Base-by-base conservation (phyloP, 179 eudicot genomes). In the Camellia oleifera region DNA sequence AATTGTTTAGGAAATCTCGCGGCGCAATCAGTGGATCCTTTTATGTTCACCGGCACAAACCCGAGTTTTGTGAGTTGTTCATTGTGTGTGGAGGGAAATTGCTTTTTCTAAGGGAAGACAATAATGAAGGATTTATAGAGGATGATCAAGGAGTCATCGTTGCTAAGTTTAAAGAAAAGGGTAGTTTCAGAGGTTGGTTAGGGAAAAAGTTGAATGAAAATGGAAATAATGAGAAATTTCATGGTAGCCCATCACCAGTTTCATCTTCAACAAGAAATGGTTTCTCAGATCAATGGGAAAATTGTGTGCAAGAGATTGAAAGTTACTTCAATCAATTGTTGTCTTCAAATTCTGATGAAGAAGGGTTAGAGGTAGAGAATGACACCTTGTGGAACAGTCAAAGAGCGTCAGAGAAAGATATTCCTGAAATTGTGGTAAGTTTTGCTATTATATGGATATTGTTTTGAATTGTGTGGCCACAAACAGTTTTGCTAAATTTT, bases 31-130 rank as follows among this genome's bases (percentile, higher is more conserved):
- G 79, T 52, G 90, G 89, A 67, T 81, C 88, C 20, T 87, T 86
- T 40, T 83, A 87, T 72, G 84, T 93, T 70, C 83, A 87, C 61
- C 71, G 85, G 44, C 79, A 89, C 61, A 94, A 92, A 78, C 98
- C 98, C 2, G 90, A 87, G 0, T 90, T 84, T 72, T 94, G 98
- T 75, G 88, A 91, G 63, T 58, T 94, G 61, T 90, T 80, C 82
- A 75, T 89, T 32, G 45, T 93, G 74, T 76, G 83, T 81, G 86
- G 86, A 56, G 97, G 98, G 42, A 88, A 89, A 82, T 79, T 86
- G 82, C 87, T 90, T 57, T 78, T 83, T 44, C 23, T 89, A 12
- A 89, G 87, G 78, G 94, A 89, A 60, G 92, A 85, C 80, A 86
- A 85, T 45, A 82, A 90, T 64, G 90, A 82, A 80, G 87, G 84